A percentile compares a stretch with the other conserved stretches of the same genome.
phyloP scores from a whole-genome alignment of 192 early-diverging fungal genomes.

The Backusella tarrabulga region DNA sequence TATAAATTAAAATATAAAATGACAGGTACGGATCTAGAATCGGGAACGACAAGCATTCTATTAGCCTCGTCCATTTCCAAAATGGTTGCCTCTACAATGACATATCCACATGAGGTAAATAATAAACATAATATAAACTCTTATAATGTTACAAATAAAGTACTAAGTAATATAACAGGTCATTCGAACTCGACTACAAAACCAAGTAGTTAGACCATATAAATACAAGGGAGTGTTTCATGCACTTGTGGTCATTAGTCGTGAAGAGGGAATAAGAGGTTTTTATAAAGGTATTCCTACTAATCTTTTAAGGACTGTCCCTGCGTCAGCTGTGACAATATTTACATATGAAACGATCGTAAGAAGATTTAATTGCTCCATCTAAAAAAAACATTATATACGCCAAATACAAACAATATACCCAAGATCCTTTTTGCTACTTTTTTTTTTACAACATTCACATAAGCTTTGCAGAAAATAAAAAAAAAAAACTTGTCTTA shows the following conservation, averaged over 20 bases:
- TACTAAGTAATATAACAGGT: slow-evolving; percentile 40
- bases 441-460: background rate
- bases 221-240: slow-evolving; percentile 87
- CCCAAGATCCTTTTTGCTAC: background rate
- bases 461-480: background rate
- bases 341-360: slow-evolving; percentile 88
- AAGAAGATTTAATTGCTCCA: slow-evolving; percentile 40
- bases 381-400: background rate
- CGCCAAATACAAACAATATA: background rate
- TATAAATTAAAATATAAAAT: background rate
- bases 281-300: slow-evolving; percentile 89
- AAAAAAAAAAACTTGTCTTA: background rate
- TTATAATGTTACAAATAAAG: slow-evolving; percentile 4
- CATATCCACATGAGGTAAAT: slow-evolving; percentile 93
- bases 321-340: slow-evolving; percentile 82
- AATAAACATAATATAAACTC: background rate
- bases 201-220: slow-evolving; percentile 67
- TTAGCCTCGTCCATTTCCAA: slow-evolving; percentile 83
- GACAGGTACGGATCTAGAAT: slow-evolving; percentile 11
- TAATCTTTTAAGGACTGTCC: slow-evolving; percentile 87
- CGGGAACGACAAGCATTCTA: slow-evolving; percentile 56
- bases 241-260: slow-evolving; percentile 64
- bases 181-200: slow-evolving; percentile 91
- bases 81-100: slow-evolving; percentile 82
- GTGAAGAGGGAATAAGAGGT: slow-evolving; percentile 77